These are phyloP conservation scores for Salix udensis DNA, from an alignment of 345 rosid species.

Conservation along the genomic window DNA sequence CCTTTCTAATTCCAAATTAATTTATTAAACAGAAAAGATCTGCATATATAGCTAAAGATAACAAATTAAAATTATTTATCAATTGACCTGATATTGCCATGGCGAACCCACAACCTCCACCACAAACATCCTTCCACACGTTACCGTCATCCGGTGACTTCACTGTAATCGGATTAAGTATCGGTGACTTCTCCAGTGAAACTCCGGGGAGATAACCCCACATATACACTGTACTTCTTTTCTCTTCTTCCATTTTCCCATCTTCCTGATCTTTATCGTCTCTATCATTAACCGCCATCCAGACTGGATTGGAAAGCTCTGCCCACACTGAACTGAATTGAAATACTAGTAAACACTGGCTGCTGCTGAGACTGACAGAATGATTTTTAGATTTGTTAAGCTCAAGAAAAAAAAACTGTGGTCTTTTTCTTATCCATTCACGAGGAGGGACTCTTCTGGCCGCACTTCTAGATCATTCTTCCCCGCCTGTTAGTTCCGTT, in stretches of 20 bases:
- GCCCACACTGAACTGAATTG: too few relatives aligned
- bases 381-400: too few relatives aligned
- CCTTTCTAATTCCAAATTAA: slow-evolving; percentile 29
- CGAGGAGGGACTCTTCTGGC: too few relatives aligned
- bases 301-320: too few relatives aligned
- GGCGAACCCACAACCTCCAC: slow-evolving; percentile 88
- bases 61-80: background rate
- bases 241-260: slow-evolving; percentile 18
- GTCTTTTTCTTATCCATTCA: too few relatives aligned
- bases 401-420: too few relatives aligned
- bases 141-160: slow-evolving; percentile 37
- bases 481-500: too few relatives aligned
- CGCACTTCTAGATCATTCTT: too few relatives aligned
- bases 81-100: slow-evolving; percentile 72
- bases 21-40: background rate
- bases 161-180: slow-evolving; percentile 42
- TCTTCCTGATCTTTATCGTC: background rate
- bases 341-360: too few relatives aligned
- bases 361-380: too few relatives aligned
- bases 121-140: slow-evolving; percentile 67
- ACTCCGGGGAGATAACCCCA: slow-evolving; percentile 80
- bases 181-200: slow-evolving; percentile 58
- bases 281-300: slow-evolving; percentile 33
- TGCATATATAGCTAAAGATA: too few relatives aligned
- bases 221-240: slow-evolving; percentile 43